Conservation (phyloP, 371 early-diverging fungal species). For the Mortierella sp. region DNA sequence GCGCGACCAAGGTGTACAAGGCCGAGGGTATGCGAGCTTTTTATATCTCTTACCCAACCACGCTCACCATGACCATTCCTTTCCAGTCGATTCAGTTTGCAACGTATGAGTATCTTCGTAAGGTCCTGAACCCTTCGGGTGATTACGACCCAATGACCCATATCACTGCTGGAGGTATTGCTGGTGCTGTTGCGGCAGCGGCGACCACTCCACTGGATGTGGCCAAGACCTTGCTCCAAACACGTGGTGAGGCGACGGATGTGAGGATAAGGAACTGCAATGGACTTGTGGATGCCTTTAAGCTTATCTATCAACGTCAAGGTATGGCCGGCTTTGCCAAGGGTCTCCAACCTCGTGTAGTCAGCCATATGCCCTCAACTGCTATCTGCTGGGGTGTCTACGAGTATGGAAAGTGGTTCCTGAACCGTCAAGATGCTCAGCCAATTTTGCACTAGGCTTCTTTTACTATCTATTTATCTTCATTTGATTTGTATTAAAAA, state of each 20-base stretch:
- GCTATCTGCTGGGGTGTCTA: conserved; percentile 96
- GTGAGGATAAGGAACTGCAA: conserved; percentile 71
- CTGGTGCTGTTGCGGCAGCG: conserved; percentile 91
- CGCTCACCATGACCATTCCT: conserved; percentile 89
- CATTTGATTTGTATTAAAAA: neutral
- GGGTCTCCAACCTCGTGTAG: conserved; percentile 85
- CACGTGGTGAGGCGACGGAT: conserved; percentile 81
- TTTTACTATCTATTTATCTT: too few species aligned
- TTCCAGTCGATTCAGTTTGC: conserved; percentile 93
- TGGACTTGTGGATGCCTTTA: conserved; percentile 78
- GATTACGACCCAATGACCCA: conserved; percentile 89
- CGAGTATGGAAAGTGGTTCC: conserved; percentile 86
- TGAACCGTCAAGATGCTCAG: conserved; percentile 34
- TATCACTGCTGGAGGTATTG: conserved; percentile 86
- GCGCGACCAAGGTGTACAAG: conserved; percentile 69
- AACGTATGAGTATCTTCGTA: conserved; percentile 86
- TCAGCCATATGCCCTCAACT: conserved; percentile 92
- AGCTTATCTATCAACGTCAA: conserved; percentile 77
- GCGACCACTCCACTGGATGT: conserved; percentile 96
- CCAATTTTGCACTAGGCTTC: too few species aligned
- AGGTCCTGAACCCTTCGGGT: conserved; percentile 78
- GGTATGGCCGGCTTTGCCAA: conserved; percentile 85
- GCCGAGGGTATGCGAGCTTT: conserved; percentile 88
- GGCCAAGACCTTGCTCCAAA: conserved; percentile 92
- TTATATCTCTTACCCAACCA: conserved; percentile 93